These are phyloP conservation scores for Leccinum pseudoinsigne DNA, from an alignment of 1,284 basidiomycete species.

Conservation along the genomic window DNA sequence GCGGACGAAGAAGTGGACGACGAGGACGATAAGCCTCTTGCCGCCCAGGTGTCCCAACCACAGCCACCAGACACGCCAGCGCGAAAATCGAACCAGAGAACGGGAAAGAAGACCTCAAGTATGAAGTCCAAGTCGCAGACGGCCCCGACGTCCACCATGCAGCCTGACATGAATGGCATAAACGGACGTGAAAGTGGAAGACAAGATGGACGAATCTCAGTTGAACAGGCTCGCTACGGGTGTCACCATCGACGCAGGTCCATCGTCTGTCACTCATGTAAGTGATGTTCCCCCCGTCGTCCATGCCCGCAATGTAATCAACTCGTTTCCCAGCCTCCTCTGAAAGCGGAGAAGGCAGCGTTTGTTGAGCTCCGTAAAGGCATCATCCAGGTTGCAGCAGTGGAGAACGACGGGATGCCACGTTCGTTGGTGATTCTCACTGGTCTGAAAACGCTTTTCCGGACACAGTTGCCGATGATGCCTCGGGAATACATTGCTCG, in stretches of 20 bases:
- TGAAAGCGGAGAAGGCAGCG: slow-evolving; percentile 75
- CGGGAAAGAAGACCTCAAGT: slow-evolving; percentile 56
- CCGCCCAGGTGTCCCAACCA: slow-evolving; percentile 44
- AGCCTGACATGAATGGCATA: slow-evolving; percentile 47
- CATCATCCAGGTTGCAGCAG: slow-evolving; percentile 84
- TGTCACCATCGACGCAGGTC: slow-evolving; percentile 70
- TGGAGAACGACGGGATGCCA: slow-evolving; percentile 82
- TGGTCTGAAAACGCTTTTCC: slow-evolving; percentile 95
- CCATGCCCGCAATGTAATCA: not conserved
- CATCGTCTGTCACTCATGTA: slow-evolving; percentile 49
- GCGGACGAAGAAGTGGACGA: slow-evolving; percentile 38
- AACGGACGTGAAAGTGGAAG: slow-evolving; percentile 70
- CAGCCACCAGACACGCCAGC: slow-evolving; percentile 28
- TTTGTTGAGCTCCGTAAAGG: slow-evolving; percentile 81
- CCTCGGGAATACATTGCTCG: slow-evolving; percentile 98
- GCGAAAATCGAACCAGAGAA: slow-evolving; percentile 41
- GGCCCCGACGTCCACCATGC: slow-evolving; percentile 41
- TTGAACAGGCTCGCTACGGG: slow-evolving; percentile 76
- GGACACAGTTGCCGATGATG: slow-evolving; percentile 99
- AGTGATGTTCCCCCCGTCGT: slow-evolving; percentile 19
- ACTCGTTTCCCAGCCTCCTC: slow-evolving; percentile 42
- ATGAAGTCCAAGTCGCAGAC: slow-evolving; percentile 62
- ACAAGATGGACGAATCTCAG: slow-evolving; percentile 75
- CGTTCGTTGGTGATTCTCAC: slow-evolving; percentile 86
- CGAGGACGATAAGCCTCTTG: slow-evolving; percentile 62